Percentiles rank a stretch among this genome's conserved stretches.
phyloP scores from a whole-genome alignment of 768 basidiomycete species.

The Trametopsis cervina region DNA sequence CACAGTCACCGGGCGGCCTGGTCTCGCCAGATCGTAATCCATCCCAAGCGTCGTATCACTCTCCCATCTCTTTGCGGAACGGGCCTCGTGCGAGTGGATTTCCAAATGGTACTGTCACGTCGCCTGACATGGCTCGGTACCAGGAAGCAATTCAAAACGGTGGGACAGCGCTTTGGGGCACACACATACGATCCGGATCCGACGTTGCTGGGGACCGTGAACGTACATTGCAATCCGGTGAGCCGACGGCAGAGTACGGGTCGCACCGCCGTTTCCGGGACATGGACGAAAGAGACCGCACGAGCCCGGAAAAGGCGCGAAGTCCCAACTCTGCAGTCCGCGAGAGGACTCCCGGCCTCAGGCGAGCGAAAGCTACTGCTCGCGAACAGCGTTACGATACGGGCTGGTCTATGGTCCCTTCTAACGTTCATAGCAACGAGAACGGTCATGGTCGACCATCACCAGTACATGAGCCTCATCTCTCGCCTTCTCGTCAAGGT shows the following conservation, averaged over 20 bases:
- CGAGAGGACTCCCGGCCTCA: not conserved
- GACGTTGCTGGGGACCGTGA: constrained; percentile 48
- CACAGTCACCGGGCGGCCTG: constrained; percentile 10
- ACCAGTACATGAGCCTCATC: constrained; percentile 16
- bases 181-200: constrained; percentile 37
- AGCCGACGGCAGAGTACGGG: constrained; percentile 26
- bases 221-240: constrained; percentile 29
- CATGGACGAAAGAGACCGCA: constrained; percentile 22
- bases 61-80: constrained; percentile 1
- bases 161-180: constrained; percentile 20
- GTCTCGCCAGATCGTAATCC: constrained; percentile 18
- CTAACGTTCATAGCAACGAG: constrained; percentile 16
- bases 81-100: not conserved
- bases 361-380: not conserved
- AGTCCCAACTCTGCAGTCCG: not conserved
- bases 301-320: constrained; percentile 14
- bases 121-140: constrained; percentile 5
- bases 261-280: constrained; percentile 25
- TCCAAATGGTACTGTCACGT: not conserved
- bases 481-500: constrained; percentile 6
- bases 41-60: not conserved
- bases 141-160: constrained; percentile 5
- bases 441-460: constrained; percentile 16
- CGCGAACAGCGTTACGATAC: constrained; percentile 5
- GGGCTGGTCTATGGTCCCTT: constrained; percentile 16